A percentile compares a stretch with the other conserved stretches of the same genome.
phyloP scores from a whole-genome alignment of 1,284 basidiomycete genomes.

The Malassezia dermatis region DNA sequence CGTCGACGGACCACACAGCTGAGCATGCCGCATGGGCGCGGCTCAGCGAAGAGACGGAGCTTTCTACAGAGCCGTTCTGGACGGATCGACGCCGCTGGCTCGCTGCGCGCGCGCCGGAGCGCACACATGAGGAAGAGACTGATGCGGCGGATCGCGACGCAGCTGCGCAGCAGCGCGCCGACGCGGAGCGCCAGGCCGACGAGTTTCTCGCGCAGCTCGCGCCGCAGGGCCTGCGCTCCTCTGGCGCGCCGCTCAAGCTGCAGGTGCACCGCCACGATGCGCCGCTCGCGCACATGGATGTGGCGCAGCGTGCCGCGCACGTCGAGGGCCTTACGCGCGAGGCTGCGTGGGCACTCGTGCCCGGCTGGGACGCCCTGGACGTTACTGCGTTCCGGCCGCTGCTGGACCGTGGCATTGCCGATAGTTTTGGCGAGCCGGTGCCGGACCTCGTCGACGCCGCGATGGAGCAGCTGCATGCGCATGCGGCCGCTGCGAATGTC shows the following conservation, averaged over 20 bases:
- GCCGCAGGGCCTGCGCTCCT: conserved; percentile 30
- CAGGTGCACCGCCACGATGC: conserved; percentile 19
- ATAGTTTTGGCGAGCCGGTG: conserved; percentile 36
- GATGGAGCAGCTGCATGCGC: conserved; percentile 23
- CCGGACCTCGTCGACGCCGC: conserved; percentile 32
- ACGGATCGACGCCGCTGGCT: conserved; percentile 32
- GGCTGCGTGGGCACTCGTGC: conserved; percentile 18
- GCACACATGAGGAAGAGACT: conserved; percentile 26
- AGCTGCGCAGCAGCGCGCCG: conserved; percentile 21
- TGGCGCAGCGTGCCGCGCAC: not conserved
- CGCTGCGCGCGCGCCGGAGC: conserved; percentile 19
- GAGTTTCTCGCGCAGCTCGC: conserved; percentile 37
- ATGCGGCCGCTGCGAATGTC: conserved; percentile 18
- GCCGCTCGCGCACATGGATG: not conserved
- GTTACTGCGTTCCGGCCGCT: conserved; percentile 22
- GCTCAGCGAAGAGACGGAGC: conserved; percentile 13
- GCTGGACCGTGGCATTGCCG: conserved; percentile 31
- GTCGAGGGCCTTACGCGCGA: not conserved
- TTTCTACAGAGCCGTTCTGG: conserved; percentile 13
- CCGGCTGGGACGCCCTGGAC: conserved; percentile 31
- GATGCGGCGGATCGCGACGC: conserved; percentile 25
- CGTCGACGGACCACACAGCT: not conserved
- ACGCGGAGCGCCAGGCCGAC: conserved; percentile 30
- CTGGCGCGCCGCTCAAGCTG: conserved; percentile 37
- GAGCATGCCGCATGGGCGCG: conserved; percentile 21